phyloP scores from a whole-genome alignment of 495 filamentous ascomycete genomes.

The Penicillium macrosclerotiorum region DNA sequence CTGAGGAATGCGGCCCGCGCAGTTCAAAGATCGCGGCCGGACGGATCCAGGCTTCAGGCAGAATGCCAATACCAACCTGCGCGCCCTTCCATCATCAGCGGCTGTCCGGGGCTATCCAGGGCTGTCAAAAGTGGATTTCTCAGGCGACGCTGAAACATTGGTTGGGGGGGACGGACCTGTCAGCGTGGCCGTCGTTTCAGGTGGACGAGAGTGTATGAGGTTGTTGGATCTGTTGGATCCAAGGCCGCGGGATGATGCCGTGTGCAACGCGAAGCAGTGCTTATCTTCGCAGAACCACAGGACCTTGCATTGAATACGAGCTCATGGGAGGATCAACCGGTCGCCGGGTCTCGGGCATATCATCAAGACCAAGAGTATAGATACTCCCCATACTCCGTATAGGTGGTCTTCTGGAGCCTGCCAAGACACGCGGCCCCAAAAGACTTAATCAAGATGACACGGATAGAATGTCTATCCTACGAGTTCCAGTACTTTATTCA shows the following conservation, averaged over 20 bases:
- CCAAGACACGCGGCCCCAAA: too few relatives aligned
- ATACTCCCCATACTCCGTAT: too few relatives aligned
- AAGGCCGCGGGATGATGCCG: too few relatives aligned
- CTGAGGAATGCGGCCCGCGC: slow-evolving; percentile 22
- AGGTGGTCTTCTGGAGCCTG: too few relatives aligned
- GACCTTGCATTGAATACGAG: neutral
- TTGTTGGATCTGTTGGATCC: neutral
- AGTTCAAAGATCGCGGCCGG: too few relatives aligned
- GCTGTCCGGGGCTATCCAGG: neutral
- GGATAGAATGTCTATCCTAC: too few relatives aligned
- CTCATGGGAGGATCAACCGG: slow-evolving; percentile 1
- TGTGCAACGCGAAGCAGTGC: neutral
- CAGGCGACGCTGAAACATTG: slow-evolving; percentile 6
- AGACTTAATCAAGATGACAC: too few relatives aligned
- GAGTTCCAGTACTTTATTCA: too few relatives aligned
- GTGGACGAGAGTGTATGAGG: neutral
- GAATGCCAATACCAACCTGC: neutral
- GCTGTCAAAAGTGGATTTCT: neutral
- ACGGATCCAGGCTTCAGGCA: too few relatives aligned
- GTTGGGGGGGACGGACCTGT: slow-evolving; percentile 5
- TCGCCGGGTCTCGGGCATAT: too few relatives aligned
- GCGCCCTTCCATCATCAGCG: neutral
- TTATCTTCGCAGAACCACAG: too few relatives aligned
- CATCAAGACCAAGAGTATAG: too few relatives aligned
- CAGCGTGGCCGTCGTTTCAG: slow-evolving; percentile 5